Conservation (phyloP, 176 grass and related monocot species). For the Lolium perenne region DNA sequence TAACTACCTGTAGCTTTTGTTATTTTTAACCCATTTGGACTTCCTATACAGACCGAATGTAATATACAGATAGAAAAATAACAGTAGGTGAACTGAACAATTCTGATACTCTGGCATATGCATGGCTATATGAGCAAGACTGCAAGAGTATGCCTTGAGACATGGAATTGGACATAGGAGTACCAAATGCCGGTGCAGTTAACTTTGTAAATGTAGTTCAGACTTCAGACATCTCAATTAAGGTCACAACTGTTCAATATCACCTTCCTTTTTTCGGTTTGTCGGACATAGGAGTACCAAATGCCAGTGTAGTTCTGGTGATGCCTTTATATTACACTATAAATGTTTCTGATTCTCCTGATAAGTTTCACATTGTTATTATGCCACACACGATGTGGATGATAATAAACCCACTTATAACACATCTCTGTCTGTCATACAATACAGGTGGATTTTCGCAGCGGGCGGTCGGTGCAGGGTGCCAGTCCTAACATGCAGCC, state of each 20-base stretch:
- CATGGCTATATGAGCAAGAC: not conserved
- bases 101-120: not conserved
- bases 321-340: not conserved
- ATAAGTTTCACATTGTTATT: not conserved
- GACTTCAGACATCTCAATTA: not conserved
- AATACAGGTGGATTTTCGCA: conserved; percentile 24
- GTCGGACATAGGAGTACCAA: not conserved
- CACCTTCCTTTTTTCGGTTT: not conserved
- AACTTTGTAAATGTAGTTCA: conserved; percentile 9
- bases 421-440: not conserved
- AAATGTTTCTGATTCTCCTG: not conserved
- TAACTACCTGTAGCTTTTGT: not conserved
- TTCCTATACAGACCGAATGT: not conserved
- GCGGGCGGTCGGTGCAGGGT: not conserved
- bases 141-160: not conserved
- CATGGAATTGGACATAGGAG: not conserved
- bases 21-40: not conserved
- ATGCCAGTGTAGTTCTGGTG: not conserved
- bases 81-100: not conserved
- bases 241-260: not conserved
- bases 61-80: not conserved
- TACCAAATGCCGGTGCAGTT: not conserved
- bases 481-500: not conserved
- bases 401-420: not conserved
- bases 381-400: not conserved